Conservation (phyloP, 805 yeast genomes). For the Candida broadrunensis region DNA sequence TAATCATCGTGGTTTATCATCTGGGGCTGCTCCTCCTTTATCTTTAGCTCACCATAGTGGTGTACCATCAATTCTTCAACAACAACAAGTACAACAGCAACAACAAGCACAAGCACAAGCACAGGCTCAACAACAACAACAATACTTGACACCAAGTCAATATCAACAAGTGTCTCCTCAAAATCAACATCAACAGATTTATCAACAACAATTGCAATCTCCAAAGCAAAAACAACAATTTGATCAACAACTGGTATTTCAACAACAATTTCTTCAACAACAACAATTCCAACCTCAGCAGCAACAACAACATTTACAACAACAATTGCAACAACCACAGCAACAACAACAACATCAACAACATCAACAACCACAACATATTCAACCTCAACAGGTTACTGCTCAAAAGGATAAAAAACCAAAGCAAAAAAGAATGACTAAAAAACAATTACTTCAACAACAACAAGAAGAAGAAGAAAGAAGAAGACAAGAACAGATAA, state of each 20-base stretch:
- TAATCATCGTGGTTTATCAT: not conserved
- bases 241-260: slow-evolving; percentile 3
- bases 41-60: slow-evolving; percentile 5
- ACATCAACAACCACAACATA: slow-evolving; percentile 5
- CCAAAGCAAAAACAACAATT: slow-evolving; percentile 9
- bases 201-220: slow-evolving; percentile 10
- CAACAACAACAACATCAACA: slow-evolving; percentile 7
- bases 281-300: slow-evolving; percentile 9
- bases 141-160: slow-evolving; percentile 7
- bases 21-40: not conserved
- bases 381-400: slow-evolving; percentile 1
- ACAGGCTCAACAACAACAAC: slow-evolving; percentile 16
- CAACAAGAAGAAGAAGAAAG: slow-evolving; percentile 12
- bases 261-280: slow-evolving; percentile 5
- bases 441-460: slow-evolving; percentile 7
- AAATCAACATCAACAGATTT: slow-evolving; percentile 6
- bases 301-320: slow-evolving; percentile 7
- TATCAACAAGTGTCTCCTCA: slow-evolving; percentile 6
- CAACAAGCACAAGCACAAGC: slow-evolving; percentile 8
- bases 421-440: slow-evolving; percentile 8
- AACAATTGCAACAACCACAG: slow-evolving; percentile 6
- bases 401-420: slow-evolving; percentile 5
- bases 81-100: slow-evolving; percentile 10
- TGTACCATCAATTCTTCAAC: slow-evolving; percentile 6
- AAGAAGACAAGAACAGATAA: slow-evolving; percentile 11